These are phyloP conservation scores for Penicillium oxalicum DNA, from an alignment of 2,329 filamentous ascomycete species.

Conservation along the genomic window DNA sequence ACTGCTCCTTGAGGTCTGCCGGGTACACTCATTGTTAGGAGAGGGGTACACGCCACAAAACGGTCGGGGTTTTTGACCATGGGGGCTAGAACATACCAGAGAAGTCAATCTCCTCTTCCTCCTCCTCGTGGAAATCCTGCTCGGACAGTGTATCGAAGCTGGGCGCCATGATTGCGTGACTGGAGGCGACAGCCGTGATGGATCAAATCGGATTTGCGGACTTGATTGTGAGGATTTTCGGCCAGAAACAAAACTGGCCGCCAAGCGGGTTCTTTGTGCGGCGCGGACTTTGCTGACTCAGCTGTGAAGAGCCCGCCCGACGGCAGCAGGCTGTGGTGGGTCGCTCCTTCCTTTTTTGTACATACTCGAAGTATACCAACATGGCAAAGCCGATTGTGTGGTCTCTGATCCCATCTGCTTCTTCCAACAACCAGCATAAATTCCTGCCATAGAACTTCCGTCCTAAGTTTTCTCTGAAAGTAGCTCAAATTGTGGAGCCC, in stretches of 20 bases:
- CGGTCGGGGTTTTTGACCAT: constrained; percentile 4
- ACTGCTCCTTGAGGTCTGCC: constrained; percentile 80
- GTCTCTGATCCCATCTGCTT: no score
- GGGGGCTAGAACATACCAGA: constrained; percentile 47
- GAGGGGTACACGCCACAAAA: constrained; percentile 24
- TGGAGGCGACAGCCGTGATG: constrained; percentile 17
- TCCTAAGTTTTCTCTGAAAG: no score
- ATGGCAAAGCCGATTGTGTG: no score
- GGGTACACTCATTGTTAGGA: constrained; percentile 9
- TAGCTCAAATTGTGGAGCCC: no score
- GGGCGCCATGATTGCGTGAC: constrained; percentile 67
- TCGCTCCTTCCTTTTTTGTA: background rate
- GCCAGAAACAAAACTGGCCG: constrained; percentile 31
- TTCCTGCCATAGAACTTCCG: no score
- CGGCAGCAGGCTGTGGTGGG: background rate
- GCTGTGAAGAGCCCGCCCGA: constrained; percentile 1
- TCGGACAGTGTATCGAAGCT: constrained; percentile 90
- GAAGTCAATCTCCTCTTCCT: constrained; percentile 91
- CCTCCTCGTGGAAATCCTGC: constrained; percentile 83
- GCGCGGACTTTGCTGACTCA: constrained; percentile 20
- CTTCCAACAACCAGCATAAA: no score
- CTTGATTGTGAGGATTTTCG: constrained; percentile 29
- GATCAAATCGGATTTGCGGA: constrained; percentile 17
- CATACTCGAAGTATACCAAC: constrained; percentile 5
- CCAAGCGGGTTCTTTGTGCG: constrained; percentile 31